Percentiles rank a stretch among this genome's conserved stretches.
Evolutionary conservation across 2,329 filamentous ascomycete genomes (phyloP).

Genomic region (Pseudogymnoascus sp.): DNA sequence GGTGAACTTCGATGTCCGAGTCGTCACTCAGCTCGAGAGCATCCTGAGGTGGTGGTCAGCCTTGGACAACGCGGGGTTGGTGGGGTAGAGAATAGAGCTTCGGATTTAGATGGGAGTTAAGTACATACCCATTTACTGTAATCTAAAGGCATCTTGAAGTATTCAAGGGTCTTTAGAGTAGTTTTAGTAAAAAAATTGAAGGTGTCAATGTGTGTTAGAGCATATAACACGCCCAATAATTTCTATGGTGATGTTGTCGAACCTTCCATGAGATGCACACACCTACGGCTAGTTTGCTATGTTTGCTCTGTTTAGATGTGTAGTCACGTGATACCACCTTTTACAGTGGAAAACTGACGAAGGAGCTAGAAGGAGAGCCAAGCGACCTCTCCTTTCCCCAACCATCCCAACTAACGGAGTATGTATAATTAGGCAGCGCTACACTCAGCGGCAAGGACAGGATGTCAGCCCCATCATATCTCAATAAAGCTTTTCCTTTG

Average conservation of each 20-base stretch:
- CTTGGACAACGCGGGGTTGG: slow-evolving; percentile 25
- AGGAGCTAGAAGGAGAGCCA: not conserved
- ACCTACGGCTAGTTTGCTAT: not conserved
- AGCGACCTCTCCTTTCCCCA: not conserved
- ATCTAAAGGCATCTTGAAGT: slow-evolving; percentile 49
- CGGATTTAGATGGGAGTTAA: slow-evolving; percentile 14
- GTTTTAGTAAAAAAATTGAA: not conserved
- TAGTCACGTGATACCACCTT: not conserved
- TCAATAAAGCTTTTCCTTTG: not conserved
- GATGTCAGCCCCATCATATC: not conserved
- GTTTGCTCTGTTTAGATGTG: not conserved
- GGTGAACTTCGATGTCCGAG: slow-evolving; percentile 96
- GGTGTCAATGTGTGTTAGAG: not conserved
- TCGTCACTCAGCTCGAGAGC: slow-evolving; percentile 95
- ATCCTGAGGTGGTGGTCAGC: slow-evolving; percentile 49
- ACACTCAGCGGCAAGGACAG: not conserved
- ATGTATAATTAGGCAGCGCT: not conserved
- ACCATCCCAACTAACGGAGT: not conserved
- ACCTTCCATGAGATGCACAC: not conserved
- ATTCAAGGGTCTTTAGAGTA: not conserved
- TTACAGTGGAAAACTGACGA: not conserved
- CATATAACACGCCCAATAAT: not conserved
- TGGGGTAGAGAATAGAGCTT: slow-evolving; percentile 12
- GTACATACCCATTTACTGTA: slow-evolving; percentile 49
- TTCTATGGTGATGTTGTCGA: not conserved